Percentiles rank a stretch among this genome's conserved stretches.
Evolutionary conservation across 2,329 filamentous ascomycete species (phyloP).

Genomic region (Aspergillus alliaceus): DNA sequence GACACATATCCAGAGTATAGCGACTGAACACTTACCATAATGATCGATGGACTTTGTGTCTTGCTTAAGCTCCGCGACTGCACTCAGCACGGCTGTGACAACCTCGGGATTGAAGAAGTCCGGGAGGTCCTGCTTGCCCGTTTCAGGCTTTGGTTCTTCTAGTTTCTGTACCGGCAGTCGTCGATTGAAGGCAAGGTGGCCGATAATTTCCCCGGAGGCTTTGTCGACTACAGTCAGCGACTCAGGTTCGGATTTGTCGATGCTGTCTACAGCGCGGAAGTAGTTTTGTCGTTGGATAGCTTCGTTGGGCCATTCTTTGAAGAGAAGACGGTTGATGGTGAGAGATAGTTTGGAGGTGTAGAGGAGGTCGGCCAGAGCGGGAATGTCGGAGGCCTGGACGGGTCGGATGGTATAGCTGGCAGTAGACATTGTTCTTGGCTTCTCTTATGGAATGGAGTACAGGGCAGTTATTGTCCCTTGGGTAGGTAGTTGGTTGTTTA

Average conservation of each 20-base stretch:
- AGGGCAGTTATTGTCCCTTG: too few relatives aligned
- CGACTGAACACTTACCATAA: neutral
- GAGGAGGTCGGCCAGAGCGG: constrained; percentile 2
- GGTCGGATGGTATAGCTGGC: neutral
- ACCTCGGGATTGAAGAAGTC: constrained; percentile 2
- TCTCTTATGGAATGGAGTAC: neutral
- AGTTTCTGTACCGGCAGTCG: neutral
- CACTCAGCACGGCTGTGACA: neutral
- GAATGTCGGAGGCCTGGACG: neutral
- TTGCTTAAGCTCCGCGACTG: neutral
- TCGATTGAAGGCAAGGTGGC: constrained; percentile 1
- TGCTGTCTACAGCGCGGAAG: neutral
- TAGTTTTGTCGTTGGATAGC: constrained; percentile 10
- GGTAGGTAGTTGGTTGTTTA: too few relatives aligned
- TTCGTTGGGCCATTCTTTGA: constrained; percentile 16
- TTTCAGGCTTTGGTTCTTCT: neutral
- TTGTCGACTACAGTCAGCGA: constrained; percentile 1
- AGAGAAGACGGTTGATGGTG: constrained; percentile 8
- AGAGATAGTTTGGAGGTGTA: constrained; percentile 9
- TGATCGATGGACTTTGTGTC: neutral
- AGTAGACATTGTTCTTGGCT: neutral
- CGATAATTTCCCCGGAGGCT: neutral
- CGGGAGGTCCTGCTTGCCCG: neutral
- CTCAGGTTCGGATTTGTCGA: too few relatives aligned
- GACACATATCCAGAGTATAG: too few relatives aligned